Percentiles rank a stretch among this genome's conserved stretches.
Evolutionary conservation across 768 basidiomycete genomes (phyloP).

Genomic region (Auriculariales sp.): DNA sequence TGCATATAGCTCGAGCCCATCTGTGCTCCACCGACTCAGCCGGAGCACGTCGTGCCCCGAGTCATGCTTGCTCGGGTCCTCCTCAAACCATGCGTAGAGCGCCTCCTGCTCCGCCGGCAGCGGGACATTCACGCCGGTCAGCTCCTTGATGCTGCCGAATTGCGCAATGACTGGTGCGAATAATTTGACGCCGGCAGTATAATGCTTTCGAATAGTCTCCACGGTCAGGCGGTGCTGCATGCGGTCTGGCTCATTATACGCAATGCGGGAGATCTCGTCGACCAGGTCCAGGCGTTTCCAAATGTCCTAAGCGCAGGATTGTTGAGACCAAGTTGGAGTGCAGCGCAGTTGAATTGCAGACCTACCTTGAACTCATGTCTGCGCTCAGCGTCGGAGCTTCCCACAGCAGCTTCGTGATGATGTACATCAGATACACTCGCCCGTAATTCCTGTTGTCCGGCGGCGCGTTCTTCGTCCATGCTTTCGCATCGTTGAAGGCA

Average conservation of each 20-base stretch:
- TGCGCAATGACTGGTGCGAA: constrained; percentile 19
- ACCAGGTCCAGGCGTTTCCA: constrained; percentile 33
- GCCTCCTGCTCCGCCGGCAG: constrained; percentile 29
- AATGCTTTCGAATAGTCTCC: constrained; percentile 33
- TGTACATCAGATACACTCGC: constrained; percentile 44
- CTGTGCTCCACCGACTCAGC: not conserved
- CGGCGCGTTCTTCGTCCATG: constrained; percentile 38
- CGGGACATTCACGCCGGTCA: constrained; percentile 12
- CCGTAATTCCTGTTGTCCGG: constrained; percentile 50
- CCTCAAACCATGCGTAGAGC: constrained; percentile 41
- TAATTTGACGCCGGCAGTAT: constrained; percentile 10
- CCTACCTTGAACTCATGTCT: constrained; percentile 41
- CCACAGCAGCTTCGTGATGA: constrained; percentile 36
- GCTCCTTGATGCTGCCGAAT: constrained; percentile 16
- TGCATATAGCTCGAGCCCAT: constrained; percentile 31
- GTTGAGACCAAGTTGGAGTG: not conserved
- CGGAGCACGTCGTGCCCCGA: constrained; percentile 4
- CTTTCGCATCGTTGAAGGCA: constrained; percentile 44
- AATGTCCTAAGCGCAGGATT: not conserved
- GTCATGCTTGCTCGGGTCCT: constrained; percentile 26
- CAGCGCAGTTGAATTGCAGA: not conserved
- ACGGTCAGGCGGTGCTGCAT: constrained; percentile 40
- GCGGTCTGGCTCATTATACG: constrained; percentile 26
- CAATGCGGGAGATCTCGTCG: constrained; percentile 34
- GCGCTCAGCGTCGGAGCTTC: constrained; percentile 33